Evolutionary conservation across 345 rosid genomes (phyloP).

Genomic region (Syzygium aromaticum): DNA sequence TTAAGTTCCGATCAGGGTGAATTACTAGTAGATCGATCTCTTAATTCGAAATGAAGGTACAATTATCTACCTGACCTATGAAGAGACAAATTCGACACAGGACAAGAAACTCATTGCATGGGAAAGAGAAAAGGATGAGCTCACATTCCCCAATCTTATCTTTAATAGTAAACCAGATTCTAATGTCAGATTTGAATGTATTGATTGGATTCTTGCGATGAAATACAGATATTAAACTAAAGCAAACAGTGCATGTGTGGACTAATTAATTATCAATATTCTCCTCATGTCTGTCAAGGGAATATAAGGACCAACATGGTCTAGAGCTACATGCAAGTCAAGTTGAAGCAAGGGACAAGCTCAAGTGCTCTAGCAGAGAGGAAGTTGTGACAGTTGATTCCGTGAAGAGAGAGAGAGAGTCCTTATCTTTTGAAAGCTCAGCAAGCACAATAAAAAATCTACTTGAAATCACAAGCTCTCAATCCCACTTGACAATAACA

Average conservation of each 20-base stretch:
- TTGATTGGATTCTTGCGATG: background rate
- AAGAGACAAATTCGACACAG: background rate
- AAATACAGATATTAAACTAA: background rate
- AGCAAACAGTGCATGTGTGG: background rate
- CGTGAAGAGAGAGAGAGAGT: background rate
- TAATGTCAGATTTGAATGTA: background rate
- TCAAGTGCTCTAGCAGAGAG: background rate
- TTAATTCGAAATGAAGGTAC: background rate
- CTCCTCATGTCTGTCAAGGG: background rate
- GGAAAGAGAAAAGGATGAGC: background rate
- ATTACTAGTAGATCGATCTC: background rate
- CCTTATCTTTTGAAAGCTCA: conserved; percentile 15
- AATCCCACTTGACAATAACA: background rate
- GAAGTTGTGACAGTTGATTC: conserved; percentile 8
- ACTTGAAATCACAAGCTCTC: background rate
- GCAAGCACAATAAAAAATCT: conserved; percentile 1
- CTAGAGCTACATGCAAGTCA: background rate
- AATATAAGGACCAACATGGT: background rate
- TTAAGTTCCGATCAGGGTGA: background rate
- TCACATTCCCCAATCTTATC: background rate
- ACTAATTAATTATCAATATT: background rate
- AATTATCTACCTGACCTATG: background rate
- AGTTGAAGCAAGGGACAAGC: background rate
- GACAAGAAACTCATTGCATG: background rate
- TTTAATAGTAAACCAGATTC: background rate